phyloP scores from a whole-genome alignment of 1,284 basidiomycete species.

The Ustilago bromivora region DNA sequence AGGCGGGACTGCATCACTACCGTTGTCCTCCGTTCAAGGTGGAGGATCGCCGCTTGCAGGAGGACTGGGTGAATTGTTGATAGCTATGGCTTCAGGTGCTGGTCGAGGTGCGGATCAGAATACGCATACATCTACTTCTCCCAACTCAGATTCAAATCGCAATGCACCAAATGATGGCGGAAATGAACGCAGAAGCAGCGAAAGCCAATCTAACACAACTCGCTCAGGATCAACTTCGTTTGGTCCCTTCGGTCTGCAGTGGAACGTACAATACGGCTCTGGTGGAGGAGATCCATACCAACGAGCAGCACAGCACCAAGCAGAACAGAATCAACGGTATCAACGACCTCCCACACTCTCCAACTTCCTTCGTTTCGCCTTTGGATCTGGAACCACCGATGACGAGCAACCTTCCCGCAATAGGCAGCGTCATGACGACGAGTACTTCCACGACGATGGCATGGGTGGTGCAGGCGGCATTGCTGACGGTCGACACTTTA shows the following conservation, averaged over 20 bases:
- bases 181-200: not conserved
- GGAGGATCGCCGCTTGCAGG: not conserved
- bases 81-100: constrained; percentile 24
- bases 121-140: constrained; percentile 1
- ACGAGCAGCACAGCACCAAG: constrained; percentile 23
- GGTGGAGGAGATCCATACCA: constrained; percentile 29
- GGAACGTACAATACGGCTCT: constrained; percentile 44
- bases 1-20: constrained; percentile 1
- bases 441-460: constrained; percentile 61
- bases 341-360: constrained; percentile 33
- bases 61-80: constrained; percentile 25
- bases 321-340: constrained; percentile 11
- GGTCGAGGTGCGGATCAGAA: not conserved
- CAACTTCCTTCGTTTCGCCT: constrained; percentile 48
- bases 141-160: not conserved
- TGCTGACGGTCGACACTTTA: constrained; percentile 61
- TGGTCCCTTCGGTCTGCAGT: constrained; percentile 47
- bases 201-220: not conserved
- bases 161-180: not conserved
- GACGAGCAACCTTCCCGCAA: constrained; percentile 7
- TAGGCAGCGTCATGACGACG: constrained; percentile 2
- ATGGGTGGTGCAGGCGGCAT: constrained; percentile 62
- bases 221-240: constrained; percentile 36
- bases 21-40: constrained; percentile 9
- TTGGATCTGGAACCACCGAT: constrained; percentile 27